phyloP scores from a whole-genome alignment of 495 filamentous ascomycete species.

The Viridothelium virens region DNA sequence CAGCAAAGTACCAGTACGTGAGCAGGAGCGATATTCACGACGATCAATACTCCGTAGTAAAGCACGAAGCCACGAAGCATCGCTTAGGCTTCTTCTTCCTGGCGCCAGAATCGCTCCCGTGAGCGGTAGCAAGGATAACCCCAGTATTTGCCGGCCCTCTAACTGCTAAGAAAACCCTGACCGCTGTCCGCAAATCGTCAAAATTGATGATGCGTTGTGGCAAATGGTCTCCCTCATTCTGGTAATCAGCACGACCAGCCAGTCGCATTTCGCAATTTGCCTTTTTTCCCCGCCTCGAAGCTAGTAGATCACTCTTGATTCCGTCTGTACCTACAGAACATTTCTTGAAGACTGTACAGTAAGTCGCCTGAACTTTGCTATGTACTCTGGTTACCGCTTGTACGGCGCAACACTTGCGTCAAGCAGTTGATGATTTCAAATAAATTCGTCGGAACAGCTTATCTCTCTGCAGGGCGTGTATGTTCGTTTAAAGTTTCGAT shows the following conservation, averaged over 20 bases:
- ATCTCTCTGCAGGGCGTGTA: not conserved
- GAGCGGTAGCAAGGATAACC: not conserved
- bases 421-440: not conserved
- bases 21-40: not conserved
- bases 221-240: not conserved
- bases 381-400: too few relatives aligned
- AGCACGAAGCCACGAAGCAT: too few relatives aligned
- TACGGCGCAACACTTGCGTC: too few relatives aligned
- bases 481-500: not conserved
- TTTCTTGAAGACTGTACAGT: too few relatives aligned
- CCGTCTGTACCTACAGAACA: too few relatives aligned
- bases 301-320: not conserved
- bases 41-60: not conserved
- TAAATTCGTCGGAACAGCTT: not conserved
- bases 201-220: not conserved
- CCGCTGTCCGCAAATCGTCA: not conserved
- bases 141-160: not conserved
- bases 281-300: not conserved
- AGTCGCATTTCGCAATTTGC: not conserved
- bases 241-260: not conserved
- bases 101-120: conserved; percentile 4
- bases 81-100: not conserved
- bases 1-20: not conserved
- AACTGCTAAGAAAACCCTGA: not conserved
- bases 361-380: too few relatives aligned